Conservation (phyloP, 371 early-diverging fungal genomes). For the Fennellomyces sp. region DNA sequence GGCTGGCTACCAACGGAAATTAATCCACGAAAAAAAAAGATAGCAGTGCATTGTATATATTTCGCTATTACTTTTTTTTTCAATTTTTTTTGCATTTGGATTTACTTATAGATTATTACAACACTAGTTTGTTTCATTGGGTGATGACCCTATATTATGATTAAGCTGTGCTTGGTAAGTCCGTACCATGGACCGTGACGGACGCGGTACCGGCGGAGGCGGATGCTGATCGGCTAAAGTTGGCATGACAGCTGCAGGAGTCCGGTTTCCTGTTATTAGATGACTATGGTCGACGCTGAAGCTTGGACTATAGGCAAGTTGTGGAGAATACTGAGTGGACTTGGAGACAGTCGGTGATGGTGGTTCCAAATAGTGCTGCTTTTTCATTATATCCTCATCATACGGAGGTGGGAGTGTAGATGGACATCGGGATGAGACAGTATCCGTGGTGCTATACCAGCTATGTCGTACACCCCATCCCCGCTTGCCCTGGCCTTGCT, state of each 20-base stretch:
- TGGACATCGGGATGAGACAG: conserved; percentile 6
- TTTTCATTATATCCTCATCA: conserved; percentile 1
- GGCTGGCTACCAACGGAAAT: too few relatives aligned
- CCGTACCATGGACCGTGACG: conserved; percentile 6
- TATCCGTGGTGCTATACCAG: conserved; percentile 4
- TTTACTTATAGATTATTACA: conserved; percentile 1
- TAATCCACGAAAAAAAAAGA: background rate
- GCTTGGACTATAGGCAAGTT: conserved; percentile 11
- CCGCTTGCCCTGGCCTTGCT: background rate
- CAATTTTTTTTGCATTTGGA: background rate
- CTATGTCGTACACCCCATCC: conserved; percentile 13
- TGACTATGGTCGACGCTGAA: background rate
- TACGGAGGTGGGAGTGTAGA: conserved; percentile 9
- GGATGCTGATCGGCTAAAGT: background rate
- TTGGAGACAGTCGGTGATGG: conserved; percentile 4
- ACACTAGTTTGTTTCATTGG: background rate
- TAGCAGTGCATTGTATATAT: background rate
- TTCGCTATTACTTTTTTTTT: background rate
- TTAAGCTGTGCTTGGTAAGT: conserved; percentile 14
- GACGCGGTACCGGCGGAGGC: background rate
- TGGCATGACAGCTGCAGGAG: background rate
- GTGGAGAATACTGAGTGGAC: conserved; percentile 2
- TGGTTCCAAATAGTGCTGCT: background rate
- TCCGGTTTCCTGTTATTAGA: background rate
- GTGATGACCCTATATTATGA: background rate